A percentile compares a stretch with the other conserved stretches of the same genome.
phyloP scores from a whole-genome alignment of 306 rosid genomes.

The Gleditsia sinensis region DNA sequence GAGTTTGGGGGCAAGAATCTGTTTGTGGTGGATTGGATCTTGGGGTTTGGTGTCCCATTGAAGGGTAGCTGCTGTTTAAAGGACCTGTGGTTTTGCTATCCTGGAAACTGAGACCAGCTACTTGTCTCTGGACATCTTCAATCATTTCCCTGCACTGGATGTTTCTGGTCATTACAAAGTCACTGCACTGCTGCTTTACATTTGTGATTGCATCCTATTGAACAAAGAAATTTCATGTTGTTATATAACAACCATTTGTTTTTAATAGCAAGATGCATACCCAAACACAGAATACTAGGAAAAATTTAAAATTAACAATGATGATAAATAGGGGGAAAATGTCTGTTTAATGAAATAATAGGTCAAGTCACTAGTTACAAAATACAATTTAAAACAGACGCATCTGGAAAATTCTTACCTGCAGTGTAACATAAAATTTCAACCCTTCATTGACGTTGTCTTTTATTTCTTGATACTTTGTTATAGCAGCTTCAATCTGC shows the following conservation, averaged over 20 bases:
- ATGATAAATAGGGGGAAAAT: background rate
- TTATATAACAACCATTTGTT: background rate
- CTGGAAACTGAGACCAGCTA: conserved; percentile 89
- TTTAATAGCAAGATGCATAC: conserved; percentile 20
- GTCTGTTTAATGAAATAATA: background rate
- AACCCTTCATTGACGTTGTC: conserved; percentile 94
- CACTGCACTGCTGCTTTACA: conserved; percentile 95
- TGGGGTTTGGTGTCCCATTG: conserved; percentile 63
- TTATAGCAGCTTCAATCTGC: conserved; percentile 95
- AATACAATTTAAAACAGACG: conserved; percentile 22
- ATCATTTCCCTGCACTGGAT: conserved; percentile 97
- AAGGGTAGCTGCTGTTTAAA: conserved; percentile 55
- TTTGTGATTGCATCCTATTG: conserved; percentile 88
- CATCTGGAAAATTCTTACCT: conserved; percentile 48
- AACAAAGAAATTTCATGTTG: conserved; percentile 30
- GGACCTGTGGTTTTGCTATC: conserved; percentile 59
- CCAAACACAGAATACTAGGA: conserved; percentile 27
- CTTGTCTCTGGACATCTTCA: conserved; percentile 92
- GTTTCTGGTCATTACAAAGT: conserved; percentile 95
- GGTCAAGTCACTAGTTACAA: background rate
- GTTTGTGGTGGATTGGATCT: conserved; percentile 58
- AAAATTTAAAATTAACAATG: conserved; percentile 5
- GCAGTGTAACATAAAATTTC: conserved; percentile 88
- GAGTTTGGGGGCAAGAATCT: conserved; percentile 65
- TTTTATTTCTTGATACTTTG: conserved; percentile 86